Evolutionary conservation across 192 early-diverging fungal genomes (phyloP), one percentile per base, ranked within the genome.

Genomic region (Linnemannia zychae): DNA sequence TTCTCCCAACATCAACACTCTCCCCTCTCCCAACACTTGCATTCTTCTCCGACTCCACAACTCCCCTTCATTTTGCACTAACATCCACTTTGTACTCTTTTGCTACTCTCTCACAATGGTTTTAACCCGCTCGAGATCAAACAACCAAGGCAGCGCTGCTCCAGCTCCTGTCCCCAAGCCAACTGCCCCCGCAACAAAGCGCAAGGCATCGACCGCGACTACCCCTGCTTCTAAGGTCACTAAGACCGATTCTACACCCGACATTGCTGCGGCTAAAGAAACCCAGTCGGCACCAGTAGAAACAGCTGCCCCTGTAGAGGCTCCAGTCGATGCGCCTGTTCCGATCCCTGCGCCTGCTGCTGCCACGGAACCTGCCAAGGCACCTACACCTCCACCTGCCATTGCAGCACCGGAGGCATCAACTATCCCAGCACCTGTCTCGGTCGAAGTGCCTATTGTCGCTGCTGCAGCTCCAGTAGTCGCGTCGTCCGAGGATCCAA

Each of bases 71-170:
- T 33, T 63, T 63, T 24, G 16, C 37, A 33, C 47, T 20, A 44
- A 3, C 57, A 18, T 66, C 22, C 67, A 5, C 76, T 72, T 40
- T 37, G 6, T 38, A 12, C 44, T 16, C 17, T 20, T 31, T 40
- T 60, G 34, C 31, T 37, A 9, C 24, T 68, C 53, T 57, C 36
- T 47, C 46, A 67, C 52, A 16, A 84, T 84, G 82, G 82, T 84
- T 33, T 60, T 78, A 9, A 84, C 82, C 36, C 82, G 82, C 52
- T 84, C 82, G 9, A 68, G 65, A 53, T 84, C 82, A 15, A 75
- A 75, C 77, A 38, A 48, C 38, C 67, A 75, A 46, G 73, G 49
- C 24, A 71, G 24, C 22, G 28, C 48, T 4, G 57, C 79, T 67
- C 37, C 72, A 16, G 34, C 76, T 40, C 33, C 69, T 22, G 69